phyloP scores from a whole-genome alignment of 352 stramenopile genomes.

The Phytophthora litchii region DNA sequence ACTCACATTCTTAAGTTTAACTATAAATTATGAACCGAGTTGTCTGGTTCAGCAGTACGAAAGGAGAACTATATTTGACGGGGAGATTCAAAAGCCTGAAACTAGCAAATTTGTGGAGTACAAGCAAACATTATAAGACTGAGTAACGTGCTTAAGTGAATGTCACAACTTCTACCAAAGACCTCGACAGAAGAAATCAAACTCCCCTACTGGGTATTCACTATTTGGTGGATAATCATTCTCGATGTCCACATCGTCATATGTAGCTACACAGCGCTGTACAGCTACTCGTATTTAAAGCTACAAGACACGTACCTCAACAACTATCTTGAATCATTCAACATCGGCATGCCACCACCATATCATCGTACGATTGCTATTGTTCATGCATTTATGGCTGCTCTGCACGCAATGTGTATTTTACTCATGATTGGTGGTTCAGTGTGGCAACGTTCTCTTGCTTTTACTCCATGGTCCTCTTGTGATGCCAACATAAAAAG shows the following conservation, averaged over 20 bases:
- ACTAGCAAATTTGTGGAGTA: too few relatives aligned
- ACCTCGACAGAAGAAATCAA: conserved; percentile 6
- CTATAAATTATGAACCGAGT: too few relatives aligned
- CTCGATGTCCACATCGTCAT: conserved; percentile 8
- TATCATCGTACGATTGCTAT: conserved; percentile 18
- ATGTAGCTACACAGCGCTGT: background rate
- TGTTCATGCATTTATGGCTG: conserved; percentile 18
- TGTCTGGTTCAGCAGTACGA: too few relatives aligned
- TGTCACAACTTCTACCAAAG: background rate
- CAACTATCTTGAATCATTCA: conserved; percentile 9
- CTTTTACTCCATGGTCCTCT: conserved; percentile 11
- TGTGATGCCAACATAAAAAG: background rate
- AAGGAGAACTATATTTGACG: too few relatives aligned
- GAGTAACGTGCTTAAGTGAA: too few relatives aligned
- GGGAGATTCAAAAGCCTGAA: too few relatives aligned
- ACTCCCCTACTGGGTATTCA: conserved; percentile 13
- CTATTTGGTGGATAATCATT: conserved; percentile 22
- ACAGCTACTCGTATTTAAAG: background rate
- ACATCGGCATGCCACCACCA: conserved; percentile 16
- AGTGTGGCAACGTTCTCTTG: conserved; percentile 8
- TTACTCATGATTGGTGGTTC: conserved; percentile 14
- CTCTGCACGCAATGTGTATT: conserved; percentile 19
- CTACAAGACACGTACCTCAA: conserved; percentile 5
- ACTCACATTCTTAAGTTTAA: too few relatives aligned
- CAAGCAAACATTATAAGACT: too few relatives aligned